These are phyloP conservation scores for Baudoinia panamericana DNA, from an alignment of 495 filamentous ascomycete genomes.

Conservation along the genomic window DNA sequence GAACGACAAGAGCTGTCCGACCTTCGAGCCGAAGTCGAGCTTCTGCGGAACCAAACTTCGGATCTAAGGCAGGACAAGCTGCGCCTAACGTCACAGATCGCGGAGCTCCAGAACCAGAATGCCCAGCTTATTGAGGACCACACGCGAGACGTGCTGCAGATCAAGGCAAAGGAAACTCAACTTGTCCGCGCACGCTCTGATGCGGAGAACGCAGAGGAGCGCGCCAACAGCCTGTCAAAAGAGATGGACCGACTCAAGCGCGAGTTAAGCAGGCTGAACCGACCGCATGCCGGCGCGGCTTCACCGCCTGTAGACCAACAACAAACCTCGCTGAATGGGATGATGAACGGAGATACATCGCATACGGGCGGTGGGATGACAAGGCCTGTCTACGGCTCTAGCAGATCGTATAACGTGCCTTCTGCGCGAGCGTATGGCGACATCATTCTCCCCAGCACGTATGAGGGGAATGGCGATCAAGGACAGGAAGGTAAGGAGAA, in stretches of 20 bases:
- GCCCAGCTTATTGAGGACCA: slow-evolving; percentile 95
- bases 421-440: slow-evolving; percentile 1
- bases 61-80: slow-evolving; percentile 64
- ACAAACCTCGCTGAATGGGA: background rate
- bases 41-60: slow-evolving; percentile 53
- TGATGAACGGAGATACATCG: background rate
- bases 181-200: slow-evolving; percentile 83
- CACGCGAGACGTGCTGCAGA: slow-evolving; percentile 83
- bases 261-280: slow-evolving; percentile 39
- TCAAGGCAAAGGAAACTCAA: slow-evolving; percentile 97
- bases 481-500: slow-evolving; percentile 31
- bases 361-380: background rate
- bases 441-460: slow-evolving; percentile 4
- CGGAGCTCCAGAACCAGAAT: slow-evolving; percentile 87
- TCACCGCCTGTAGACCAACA: background rate
- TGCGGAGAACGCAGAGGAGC: slow-evolving; percentile 73
- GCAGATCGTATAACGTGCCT: slow-evolving; percentile 4
- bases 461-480: slow-evolving; percentile 20
- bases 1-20: slow-evolving; percentile 86
- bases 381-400: slow-evolving; percentile 2
- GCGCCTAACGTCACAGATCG: slow-evolving; percentile 61
- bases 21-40: slow-evolving; percentile 69
- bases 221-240: slow-evolving; percentile 64
- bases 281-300: background rate
- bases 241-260: slow-evolving; percentile 91